These are phyloP conservation scores for Aureobasidium sp. DNA, from an alignment of 2,329 filamentous ascomycete genomes.

Conservation along the genomic window DNA sequence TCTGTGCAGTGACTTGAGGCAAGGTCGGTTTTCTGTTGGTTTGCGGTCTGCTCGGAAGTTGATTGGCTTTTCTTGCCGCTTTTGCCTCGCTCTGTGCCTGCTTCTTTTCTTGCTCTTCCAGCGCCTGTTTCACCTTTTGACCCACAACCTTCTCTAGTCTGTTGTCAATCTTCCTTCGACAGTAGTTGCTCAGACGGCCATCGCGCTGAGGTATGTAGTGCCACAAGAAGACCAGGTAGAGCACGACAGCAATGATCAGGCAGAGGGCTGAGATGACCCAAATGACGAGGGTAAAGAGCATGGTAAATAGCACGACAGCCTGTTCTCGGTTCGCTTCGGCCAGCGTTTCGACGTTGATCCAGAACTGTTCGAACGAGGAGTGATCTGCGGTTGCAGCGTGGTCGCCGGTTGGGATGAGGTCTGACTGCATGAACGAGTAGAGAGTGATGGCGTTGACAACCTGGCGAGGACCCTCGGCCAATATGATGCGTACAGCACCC, in stretches of 20 bases:
- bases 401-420: conserved; percentile 57
- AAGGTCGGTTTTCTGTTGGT: conserved; percentile 54
- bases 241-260: conserved; percentile 64
- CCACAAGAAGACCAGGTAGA: conserved; percentile 86
- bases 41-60: conserved; percentile 34
- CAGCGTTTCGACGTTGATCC: conserved; percentile 69
- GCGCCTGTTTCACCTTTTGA: conserved; percentile 78
- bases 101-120: conserved; percentile 64
- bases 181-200: conserved; percentile 75
- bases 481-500: conserved; percentile 78
- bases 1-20: conserved; percentile 50
- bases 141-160: conserved; percentile 78
- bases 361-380: conserved; percentile 66
- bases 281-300: conserved; percentile 85
- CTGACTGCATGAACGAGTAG: conserved; percentile 70
- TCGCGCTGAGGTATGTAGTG: conserved; percentile 81
- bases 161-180: conserved; percentile 83
- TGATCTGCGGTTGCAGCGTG: conserved; percentile 50
- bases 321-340: conserved; percentile 69
- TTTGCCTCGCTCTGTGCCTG: conserved; percentile 47
- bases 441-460: conserved; percentile 85
- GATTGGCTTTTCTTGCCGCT: conserved; percentile 50
- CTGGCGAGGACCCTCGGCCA: conserved; percentile 89
- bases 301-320: conserved; percentile 75
- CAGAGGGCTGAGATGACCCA: conserved; percentile 76